These are phyloP conservation scores for Ustilaginoidea virens DNA, from an alignment of 2,329 filamentous ascomycete species.

Conservation along the genomic window DNA sequence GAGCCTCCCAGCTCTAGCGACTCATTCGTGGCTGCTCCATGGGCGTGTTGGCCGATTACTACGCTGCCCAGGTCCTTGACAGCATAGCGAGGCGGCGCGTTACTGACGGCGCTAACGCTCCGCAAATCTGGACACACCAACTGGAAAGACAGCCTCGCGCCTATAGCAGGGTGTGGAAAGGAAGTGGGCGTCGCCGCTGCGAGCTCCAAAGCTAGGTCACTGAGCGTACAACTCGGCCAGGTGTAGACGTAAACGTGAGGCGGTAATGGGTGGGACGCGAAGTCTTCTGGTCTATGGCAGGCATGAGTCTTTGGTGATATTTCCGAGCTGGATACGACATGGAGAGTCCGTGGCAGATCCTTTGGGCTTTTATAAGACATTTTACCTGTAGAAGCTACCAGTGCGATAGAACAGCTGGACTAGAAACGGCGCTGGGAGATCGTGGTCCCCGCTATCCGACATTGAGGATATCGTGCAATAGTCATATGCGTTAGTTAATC, in stretches of 20 bases:
- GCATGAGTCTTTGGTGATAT: conserved; percentile 2
- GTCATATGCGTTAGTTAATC: too few relatives aligned
- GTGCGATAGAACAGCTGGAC: conserved; percentile 72
- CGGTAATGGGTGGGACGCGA: conserved; percentile 42
- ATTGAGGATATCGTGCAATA: conserved; percentile 25
- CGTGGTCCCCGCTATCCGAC: conserved; percentile 32
- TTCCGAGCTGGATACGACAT: too few relatives aligned
- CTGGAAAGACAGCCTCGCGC: conserved; percentile 76
- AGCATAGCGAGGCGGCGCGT: conserved; percentile 41
- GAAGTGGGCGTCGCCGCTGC: conserved; percentile 47
- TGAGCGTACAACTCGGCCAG: conserved; percentile 66
- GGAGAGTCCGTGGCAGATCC: too few relatives aligned
- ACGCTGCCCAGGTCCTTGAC: conserved; percentile 73
- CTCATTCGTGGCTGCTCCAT: conserved; percentile 25
- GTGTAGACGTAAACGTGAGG: conserved; percentile 70
- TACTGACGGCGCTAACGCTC: conserved; percentile 12
- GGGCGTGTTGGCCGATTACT: conserved; percentile 49
- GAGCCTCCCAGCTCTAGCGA: conserved; percentile 18
- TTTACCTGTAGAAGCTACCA: conserved; percentile 55
- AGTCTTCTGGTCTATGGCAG: conserved; percentile 49
- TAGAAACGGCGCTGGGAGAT: conserved; percentile 65
- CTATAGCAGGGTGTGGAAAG: conserved; percentile 59
- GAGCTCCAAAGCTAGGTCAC: conserved; percentile 67
- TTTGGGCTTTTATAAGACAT: too few relatives aligned
- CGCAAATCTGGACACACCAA: conserved; percentile 68